phyloP scores from a whole-genome alignment of 1,139 yeast genomes.

The Diutina mesorugosa region DNA sequence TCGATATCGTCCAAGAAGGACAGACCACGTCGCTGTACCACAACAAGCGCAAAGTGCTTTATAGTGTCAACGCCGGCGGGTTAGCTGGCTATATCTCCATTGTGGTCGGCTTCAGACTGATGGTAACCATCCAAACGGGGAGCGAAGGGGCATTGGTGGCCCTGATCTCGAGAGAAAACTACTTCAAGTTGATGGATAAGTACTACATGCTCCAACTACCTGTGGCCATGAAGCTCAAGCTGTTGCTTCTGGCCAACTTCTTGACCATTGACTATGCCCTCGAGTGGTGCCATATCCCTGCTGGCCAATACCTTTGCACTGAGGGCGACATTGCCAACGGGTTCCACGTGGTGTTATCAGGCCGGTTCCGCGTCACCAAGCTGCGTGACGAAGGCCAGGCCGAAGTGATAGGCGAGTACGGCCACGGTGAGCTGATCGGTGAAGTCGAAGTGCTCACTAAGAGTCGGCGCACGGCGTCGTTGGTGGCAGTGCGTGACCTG shows the following conservation, averaged over 20 bases:
- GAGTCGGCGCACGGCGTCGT: conserved; percentile 54
- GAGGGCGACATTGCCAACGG: conserved; percentile 90
- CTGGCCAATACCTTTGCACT: conserved; percentile 68
- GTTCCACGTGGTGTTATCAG: conserved; percentile 81
- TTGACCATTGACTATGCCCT: conserved; percentile 78
- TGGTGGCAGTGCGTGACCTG: conserved; percentile 85
- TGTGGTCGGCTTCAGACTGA: conserved; percentile 66
- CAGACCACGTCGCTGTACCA: conserved; percentile 9
- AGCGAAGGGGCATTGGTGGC: conserved; percentile 55
- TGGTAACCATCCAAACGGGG: conserved; percentile 46
- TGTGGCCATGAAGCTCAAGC: conserved; percentile 61
- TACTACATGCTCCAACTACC: conserved; percentile 67
- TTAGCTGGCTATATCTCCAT: conserved; percentile 82
- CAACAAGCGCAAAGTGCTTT: conserved; percentile 18
- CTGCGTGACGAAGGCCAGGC: conserved; percentile 14
- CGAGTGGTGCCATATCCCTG: conserved; percentile 87
- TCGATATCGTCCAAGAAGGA: conserved; percentile 37
- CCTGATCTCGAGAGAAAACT: conserved; percentile 46
- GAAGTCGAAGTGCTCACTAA: conserved; percentile 92
- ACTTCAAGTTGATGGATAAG: conserved; percentile 60
- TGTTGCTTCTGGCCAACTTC: conserved; percentile 52
- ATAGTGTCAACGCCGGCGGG: conserved; percentile 64
- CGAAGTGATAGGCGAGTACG: conserved; percentile 59
- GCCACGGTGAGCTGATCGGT: conserved; percentile 91
- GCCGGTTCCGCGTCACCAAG: conserved; percentile 63